Evolutionary conservation across 345 rosid species (phyloP).

Genomic region (Cardamine resedifolia): DNA sequence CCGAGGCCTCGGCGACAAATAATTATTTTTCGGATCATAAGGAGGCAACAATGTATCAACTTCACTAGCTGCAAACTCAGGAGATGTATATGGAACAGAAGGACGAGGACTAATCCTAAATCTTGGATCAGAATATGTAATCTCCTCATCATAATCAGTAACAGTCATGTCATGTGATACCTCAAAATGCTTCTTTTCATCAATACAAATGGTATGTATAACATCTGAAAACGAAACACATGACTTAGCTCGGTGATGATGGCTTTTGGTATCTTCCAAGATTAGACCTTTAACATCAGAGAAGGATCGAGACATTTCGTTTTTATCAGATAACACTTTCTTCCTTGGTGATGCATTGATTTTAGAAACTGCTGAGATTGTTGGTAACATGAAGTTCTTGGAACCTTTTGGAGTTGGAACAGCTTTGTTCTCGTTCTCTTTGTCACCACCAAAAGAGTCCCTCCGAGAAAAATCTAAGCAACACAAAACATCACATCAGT

Average conservation of each 20-base stretch:
- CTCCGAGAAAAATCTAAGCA: slow-evolving; percentile 48
- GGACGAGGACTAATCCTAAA: slow-evolving; percentile 45
- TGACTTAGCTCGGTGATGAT: slow-evolving; percentile 39
- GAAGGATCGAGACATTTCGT: slow-evolving; percentile 44
- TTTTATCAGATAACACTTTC: slow-evolving; percentile 64
- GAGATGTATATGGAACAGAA: slow-evolving; percentile 35
- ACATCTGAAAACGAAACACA: slow-evolving; percentile 49
- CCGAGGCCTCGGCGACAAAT: slow-evolving; percentile 66
- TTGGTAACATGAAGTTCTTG: slow-evolving; percentile 88
- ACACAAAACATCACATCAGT: background rate
- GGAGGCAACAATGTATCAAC: slow-evolving; percentile 55
- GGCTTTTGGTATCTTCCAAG: slow-evolving; percentile 38
- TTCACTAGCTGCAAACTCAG: slow-evolving; percentile 59
- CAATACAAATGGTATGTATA: slow-evolving; percentile 41
- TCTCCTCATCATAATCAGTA: slow-evolving; percentile 42
- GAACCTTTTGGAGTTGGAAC: slow-evolving; percentile 47
- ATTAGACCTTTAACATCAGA: slow-evolving; percentile 42
- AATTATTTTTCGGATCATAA: slow-evolving; percentile 62
- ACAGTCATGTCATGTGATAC: slow-evolving; percentile 40
- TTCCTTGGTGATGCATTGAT: slow-evolving; percentile 69
- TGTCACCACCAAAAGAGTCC: slow-evolving; percentile 47
- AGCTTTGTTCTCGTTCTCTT: slow-evolving; percentile 55
- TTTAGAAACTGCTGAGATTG: slow-evolving; percentile 84
- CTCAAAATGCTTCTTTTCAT: slow-evolving; percentile 5
- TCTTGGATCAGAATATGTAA: slow-evolving; percentile 49